A percentile compares a stretch with the other conserved stretches of the same genome.
phyloP scores from a whole-genome alignment of 1,139 yeast species.

The Insectozyma bohioensis region DNA sequence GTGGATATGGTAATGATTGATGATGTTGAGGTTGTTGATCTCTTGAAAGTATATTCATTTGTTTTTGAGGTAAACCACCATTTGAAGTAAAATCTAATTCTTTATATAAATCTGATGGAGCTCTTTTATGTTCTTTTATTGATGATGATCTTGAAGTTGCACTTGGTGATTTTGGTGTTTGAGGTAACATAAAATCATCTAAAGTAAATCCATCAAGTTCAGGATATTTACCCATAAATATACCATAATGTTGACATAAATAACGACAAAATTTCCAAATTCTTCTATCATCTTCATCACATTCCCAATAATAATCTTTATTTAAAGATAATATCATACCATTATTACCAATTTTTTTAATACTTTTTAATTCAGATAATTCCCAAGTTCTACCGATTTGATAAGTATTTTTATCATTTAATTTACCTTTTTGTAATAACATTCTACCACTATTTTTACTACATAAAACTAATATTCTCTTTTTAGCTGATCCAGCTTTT shows the following conservation, averaged over 20 bases:
- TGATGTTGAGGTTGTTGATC: constrained; percentile 5
- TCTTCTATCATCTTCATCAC: constrained; percentile 67
- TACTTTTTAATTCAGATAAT: constrained; percentile 61
- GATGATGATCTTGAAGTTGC: constrained; percentile 8
- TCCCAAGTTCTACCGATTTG: constrained; percentile 97
- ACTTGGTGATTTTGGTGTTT: constrained; percentile 20
- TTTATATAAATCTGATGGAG: constrained; percentile 24
- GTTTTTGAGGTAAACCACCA: constrained; percentile 44
- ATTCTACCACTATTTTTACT: constrained; percentile 57
- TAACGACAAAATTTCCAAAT: constrained; percentile 56
- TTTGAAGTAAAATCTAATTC: constrained; percentile 45
- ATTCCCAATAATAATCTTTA: constrained; percentile 85
- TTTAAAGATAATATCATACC: constrained; percentile 68
- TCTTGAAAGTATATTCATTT: constrained; percentile 36
- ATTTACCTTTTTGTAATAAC: constrained; percentile 83
- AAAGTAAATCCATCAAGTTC: constrained; percentile 42
- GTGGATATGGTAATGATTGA: not conserved
- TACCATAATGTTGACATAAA: constrained; percentile 62
- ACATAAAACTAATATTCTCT: constrained; percentile 43
- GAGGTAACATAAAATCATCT: constrained; percentile 37
- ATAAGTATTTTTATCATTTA: constrained; percentile 61
- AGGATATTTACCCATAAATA: constrained; percentile 68
- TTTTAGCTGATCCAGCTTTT: constrained; percentile 36
- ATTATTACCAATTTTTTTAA: constrained; percentile 53
- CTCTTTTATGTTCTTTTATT: constrained; percentile 11